Percentiles rank a stretch among this genome's conserved stretches.
Evolutionary conservation across 345 rosid genomes (phyloP).

Genomic region (Mallotus nudiflorus): DNA sequence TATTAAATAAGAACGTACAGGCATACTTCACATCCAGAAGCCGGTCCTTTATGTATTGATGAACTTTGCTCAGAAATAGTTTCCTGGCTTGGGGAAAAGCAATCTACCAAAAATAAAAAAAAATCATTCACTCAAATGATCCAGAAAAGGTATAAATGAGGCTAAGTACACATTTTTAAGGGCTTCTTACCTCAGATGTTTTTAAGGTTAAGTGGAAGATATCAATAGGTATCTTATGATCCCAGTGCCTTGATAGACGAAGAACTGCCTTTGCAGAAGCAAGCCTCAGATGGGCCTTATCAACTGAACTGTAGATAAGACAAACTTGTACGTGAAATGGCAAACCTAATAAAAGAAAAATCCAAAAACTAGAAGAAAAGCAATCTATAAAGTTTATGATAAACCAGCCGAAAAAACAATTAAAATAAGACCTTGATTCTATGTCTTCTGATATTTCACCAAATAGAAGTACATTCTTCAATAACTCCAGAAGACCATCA

Average conservation of each 20-base stretch:
- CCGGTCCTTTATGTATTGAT: slow-evolving; percentile 87
- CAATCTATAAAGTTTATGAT: background rate
- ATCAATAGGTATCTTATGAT: slow-evolving; percentile 79
- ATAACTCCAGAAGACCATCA: slow-evolving; percentile 61
- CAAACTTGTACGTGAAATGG: slow-evolving; percentile 18
- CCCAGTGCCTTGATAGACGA: slow-evolving; percentile 89
- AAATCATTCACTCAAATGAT: slow-evolving; percentile 3
- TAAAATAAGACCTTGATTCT: slow-evolving; percentile 62
- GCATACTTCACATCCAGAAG: slow-evolving; percentile 85
- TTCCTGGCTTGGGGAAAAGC: slow-evolving; percentile 78
- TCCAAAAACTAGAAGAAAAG: slow-evolving; percentile 5
- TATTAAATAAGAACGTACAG: slow-evolving; percentile 67
- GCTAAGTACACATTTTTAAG: slow-evolving; percentile 7
- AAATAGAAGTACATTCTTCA: slow-evolving; percentile 60
- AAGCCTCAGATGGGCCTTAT: slow-evolving; percentile 87
- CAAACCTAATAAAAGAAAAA: slow-evolving; percentile 5
- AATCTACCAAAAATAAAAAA: slow-evolving; percentile 44
- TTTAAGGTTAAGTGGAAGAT: slow-evolving; percentile 70
- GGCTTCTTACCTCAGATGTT: slow-evolving; percentile 67
- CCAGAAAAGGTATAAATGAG: slow-evolving; percentile 1
- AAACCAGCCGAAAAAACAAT: background rate
- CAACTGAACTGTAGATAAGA: slow-evolving; percentile 62
- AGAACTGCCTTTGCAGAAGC: slow-evolving; percentile 96
- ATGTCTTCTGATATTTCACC: slow-evolving; percentile 79
- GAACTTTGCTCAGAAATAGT: slow-evolving; percentile 73